Evolutionary conservation across 768 basidiomycete species (phyloP), one percentile per base, ranked within the genome.

Genomic region (Phallus indusiatus): DNA sequence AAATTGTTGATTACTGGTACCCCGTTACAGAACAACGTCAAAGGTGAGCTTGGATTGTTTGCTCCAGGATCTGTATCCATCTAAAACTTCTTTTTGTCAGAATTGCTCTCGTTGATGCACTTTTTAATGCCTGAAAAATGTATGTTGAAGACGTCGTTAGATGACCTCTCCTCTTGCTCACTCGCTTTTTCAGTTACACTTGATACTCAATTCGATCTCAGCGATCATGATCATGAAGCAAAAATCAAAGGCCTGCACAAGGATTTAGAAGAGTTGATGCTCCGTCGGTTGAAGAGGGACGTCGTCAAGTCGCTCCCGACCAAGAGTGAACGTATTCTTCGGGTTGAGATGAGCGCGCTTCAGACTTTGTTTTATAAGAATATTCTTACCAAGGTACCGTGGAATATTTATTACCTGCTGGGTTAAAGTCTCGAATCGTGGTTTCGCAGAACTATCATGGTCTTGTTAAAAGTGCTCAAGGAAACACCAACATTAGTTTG

Each of bases 291-390:
- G 66, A 99, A 99, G 77, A 86, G 86, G 61, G 96, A 99, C 67
- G 96, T 99, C 11, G 82, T 98, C 61, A 96, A 94, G 60, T 91
- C 90, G 47, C 74, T 99, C 53, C 96, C 96, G 5, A 94, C 94
- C 10, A 99, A 99, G 82, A 94, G 92, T 71, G 96, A 99, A 74
- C 88, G 94, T 42, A 99, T 98, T 64, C 76, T 99, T 49, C 85
- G 96, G 18, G 94, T 98, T 33, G 96, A 99, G 77, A 94, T 98
- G 94, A 88, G 85, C 68, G 82, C 90, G 54, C 82, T 98, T 69
- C 95, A 97, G 72, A 94, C 92, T 6, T 94, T 94, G 69, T 97
- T 94, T 68, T 99, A 99, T 78, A 97, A 97, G 79, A 98, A 96
- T 71, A 98, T 97, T 66, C 73, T 96, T 63, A 93, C 93, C 36